Evolutionary conservation across 2,329 filamentous ascomycete species (phyloP), one percentile per base, ranked within the genome.

Genomic region (Pestalotiopsis sp.): DNA sequence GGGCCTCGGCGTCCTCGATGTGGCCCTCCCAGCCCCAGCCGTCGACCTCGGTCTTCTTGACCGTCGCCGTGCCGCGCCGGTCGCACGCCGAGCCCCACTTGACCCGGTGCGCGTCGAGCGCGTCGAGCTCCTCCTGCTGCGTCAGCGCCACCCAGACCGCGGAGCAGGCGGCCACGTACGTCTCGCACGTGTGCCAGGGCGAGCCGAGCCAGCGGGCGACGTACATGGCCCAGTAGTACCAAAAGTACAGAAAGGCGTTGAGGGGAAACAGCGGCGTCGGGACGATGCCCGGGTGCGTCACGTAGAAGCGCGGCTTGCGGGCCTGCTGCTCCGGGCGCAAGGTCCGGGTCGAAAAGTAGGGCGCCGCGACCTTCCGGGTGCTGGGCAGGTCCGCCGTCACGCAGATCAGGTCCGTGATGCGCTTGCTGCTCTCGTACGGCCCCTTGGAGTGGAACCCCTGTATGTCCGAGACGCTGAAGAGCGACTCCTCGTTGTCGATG

Each of bases 61-160:
- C 88, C 52, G 86, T 83, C 69, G 88, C 86, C 23, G 85, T 81
- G 0, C 91, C 90, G 67, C 81, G 79, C 12, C 86, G 79, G 72
- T 91, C 87, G 9, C 87, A 87, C n/a, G 89, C 87, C 38, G 92
- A 92, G 2, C 95, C 95, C 95, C 95, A 98, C 82, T 98, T 98
- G 68, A 83, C 65, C 80, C 87, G 78, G 84, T 90, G 70, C 4
- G 85, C 87, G 36, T 76, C 83, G 49, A 85, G 78, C 2, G 82
- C 83, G 65, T 93, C 88, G 14, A 95, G 84, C 23, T 85, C 83
- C 17, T 87, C 86, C 69, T 91, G 87, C 7, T 89, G 83, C 23
- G 91, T 87, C 13, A 98, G 87, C 0, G 92, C 89, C 6, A 97
- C 82, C 92, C 93, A 98, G 27, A 92, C 91, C 4, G 93, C 88